Evolutionary conservation across 345 rosid species (phyloP).

Genomic region (Corchorus capsularis): DNA sequence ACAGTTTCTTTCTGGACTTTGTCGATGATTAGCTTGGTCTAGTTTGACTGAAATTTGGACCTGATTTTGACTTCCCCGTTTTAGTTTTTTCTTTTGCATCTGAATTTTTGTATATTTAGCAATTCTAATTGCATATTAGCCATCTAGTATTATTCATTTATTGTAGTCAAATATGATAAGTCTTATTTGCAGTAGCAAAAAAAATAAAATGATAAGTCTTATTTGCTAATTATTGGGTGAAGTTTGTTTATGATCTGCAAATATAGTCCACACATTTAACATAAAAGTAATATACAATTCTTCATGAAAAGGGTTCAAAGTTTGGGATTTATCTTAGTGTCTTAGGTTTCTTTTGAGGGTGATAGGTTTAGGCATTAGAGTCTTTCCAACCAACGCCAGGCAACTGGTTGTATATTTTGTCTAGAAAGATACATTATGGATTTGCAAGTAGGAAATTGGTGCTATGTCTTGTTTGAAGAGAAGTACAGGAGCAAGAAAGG

Average conservation of each 20-base stretch:
- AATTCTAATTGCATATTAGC: not conserved
- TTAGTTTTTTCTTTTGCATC: not conserved
- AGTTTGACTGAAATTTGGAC: conserved; percentile 20
- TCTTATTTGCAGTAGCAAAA: no score
- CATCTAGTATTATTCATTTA: not conserved
- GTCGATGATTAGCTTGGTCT: not conserved
- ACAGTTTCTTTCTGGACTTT: not conserved
- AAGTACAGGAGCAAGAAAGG: not conserved
- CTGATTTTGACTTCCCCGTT: conserved; percentile 1
- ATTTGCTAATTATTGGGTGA: not conserved
- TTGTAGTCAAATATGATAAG: not conserved
- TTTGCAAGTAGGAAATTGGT: not conserved
- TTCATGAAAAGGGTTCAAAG: not conserved
- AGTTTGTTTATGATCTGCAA: not conserved
- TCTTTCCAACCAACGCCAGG: not conserved
- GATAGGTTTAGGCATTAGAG: not conserved
- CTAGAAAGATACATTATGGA: not conserved
- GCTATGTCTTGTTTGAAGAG: not conserved
- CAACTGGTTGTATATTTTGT: not conserved
- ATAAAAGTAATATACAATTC: not conserved
- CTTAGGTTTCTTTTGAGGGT: not conserved
- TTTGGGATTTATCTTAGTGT: not conserved
- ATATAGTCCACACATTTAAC: not conserved
- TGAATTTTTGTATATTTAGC: not conserved
- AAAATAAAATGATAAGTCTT: not conserved